phyloP scores from a whole-genome alignment of 2,329 filamentous ascomycete species.

The Epichloe aotearoae region DNA sequence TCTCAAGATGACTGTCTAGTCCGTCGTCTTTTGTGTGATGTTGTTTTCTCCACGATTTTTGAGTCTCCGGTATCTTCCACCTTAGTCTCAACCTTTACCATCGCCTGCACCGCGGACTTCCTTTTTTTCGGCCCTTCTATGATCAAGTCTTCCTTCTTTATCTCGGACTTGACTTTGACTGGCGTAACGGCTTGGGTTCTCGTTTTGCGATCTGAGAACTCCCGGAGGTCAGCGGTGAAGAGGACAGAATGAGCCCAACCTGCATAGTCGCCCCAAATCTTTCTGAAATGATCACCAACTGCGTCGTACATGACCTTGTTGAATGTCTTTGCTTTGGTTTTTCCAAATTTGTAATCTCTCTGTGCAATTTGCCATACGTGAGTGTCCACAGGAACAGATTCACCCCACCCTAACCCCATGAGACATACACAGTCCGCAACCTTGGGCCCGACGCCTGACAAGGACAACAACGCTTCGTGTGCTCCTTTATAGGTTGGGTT shows the following conservation, averaged over 20 bases:
- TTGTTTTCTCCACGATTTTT: constrained; percentile 11
- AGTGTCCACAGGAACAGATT: constrained; percentile 91
- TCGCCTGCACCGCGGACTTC: constrained; percentile 9
- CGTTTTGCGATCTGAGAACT: constrained; percentile 56
- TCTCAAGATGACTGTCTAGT: constrained; percentile 7
- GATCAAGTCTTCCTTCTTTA: constrained; percentile 13
- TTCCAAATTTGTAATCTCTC: constrained; percentile 87
- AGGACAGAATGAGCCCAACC: constrained; percentile 97
- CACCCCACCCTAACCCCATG: constrained; percentile 92
- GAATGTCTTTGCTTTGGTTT: constrained; percentile 69
- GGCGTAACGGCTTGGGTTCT: constrained; percentile 2
- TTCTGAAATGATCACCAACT: constrained; percentile 78
- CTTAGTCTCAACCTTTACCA: constrained; percentile 9
- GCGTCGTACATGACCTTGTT: constrained; percentile 83
- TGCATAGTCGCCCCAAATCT: constrained; percentile 82
- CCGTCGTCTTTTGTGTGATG: constrained; percentile 17
- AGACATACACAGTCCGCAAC: constrained; percentile 93
- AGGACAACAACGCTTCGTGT: constrained; percentile 62
- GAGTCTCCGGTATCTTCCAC: constrained; percentile 12
- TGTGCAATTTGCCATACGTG: constrained; percentile 98
- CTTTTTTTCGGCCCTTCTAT: constrained; percentile 16
- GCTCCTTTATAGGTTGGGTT: constrained; percentile 58
- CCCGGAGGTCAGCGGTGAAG: constrained; percentile 82
- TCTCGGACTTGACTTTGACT: neutral
- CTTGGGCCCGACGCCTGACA: constrained; percentile 90